phyloP scores from a whole-genome alignment of 176 grass and related monocot genomes.

The Poa annua region DNA sequence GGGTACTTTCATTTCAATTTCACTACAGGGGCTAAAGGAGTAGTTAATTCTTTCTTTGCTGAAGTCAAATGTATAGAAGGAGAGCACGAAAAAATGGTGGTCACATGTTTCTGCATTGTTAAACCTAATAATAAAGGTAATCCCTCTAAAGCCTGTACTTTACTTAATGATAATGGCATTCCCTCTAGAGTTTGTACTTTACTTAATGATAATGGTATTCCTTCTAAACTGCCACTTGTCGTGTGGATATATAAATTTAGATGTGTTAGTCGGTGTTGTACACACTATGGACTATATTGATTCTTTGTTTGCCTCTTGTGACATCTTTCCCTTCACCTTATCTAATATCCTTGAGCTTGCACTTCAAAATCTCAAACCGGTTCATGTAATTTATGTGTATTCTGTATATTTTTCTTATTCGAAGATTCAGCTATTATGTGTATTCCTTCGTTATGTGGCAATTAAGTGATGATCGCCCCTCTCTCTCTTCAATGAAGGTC shows the following conservation, averaged over 20 bases:
- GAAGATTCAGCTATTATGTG: not conserved
- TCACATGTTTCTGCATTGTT: not conserved
- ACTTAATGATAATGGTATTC: too few relatives aligned
- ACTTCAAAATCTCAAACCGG: not conserved
- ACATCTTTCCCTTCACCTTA: not conserved
- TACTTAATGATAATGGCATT: not conserved
- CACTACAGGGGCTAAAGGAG: not conserved
- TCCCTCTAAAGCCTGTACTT: not conserved
- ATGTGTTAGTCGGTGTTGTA: not conserved
- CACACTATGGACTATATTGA: not conserved
- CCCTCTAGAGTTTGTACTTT: not conserved
- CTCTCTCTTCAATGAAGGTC: not conserved
- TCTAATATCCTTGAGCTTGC: constrained; percentile 1
- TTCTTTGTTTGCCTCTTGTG: not conserved
- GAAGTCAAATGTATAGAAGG: not conserved
- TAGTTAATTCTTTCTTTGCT: not conserved
- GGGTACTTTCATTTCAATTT: constrained; percentile 18
- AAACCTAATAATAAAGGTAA: constrained; percentile 4
- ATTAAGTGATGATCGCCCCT: not conserved
- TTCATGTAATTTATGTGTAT: not conserved
- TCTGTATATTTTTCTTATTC: not conserved
- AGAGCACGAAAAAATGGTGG: not conserved
- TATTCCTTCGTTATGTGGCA: not conserved
- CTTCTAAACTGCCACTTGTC: not conserved
- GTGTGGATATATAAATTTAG: not conserved